Evolutionary conservation across 805 yeast species (phyloP), one percentile per base, ranked within the genome.

Genomic region (Tetrapisispora phaffii): DNA sequence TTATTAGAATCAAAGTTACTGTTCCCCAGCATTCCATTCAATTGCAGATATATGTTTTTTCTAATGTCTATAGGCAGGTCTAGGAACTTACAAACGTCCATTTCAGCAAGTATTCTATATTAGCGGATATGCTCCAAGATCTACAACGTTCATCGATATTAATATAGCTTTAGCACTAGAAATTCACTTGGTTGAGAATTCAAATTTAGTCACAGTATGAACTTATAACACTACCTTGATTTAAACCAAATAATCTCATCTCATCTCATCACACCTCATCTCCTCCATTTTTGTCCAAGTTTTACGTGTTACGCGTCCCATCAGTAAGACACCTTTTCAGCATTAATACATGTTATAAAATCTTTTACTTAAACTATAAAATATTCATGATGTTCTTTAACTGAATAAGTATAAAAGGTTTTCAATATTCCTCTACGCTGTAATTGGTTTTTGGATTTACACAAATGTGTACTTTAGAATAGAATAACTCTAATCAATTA

Each of bases 51-150:
- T 1, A 62, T 57, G 20, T 46, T 44, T 13, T 48, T 49, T 24
- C 65, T 39, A 17, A 62, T 50, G 34, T 55, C 52, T n/a, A 54
- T 28, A 0, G 65, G 65, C 20, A 54, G 43, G n/a, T 38, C 33
- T 13, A 62, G 46, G 35, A 60, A 60, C 22, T 32, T 21, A 7
- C 6, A 17, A 1, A 46, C 32, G 41, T 52, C 50, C 44, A 53
- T 36, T 2, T n/a, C n/a, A n/a, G n/a, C n/a, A n/a, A n/a, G 15
- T 23, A 4, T n/a, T 9, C 3, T 15, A 36, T 15, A 3, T n/a
- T 22, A 23, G 2, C n/a, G n/a, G n/a, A n/a, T n/a, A n/a, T n/a
- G n/a, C n/a, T n/a, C n/a, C n/a, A n/a, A n/a, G n/a, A n/a, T n/a
- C n/a, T n/a, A n/a, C n/a, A n/a, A n/a, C n/a, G n/a, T n/a, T n/a